These are phyloP conservation scores for Paraphaeosphaeria sporulosa DNA, from an alignment of 2,329 filamentous ascomycete genomes.

Conservation along the genomic window DNA sequence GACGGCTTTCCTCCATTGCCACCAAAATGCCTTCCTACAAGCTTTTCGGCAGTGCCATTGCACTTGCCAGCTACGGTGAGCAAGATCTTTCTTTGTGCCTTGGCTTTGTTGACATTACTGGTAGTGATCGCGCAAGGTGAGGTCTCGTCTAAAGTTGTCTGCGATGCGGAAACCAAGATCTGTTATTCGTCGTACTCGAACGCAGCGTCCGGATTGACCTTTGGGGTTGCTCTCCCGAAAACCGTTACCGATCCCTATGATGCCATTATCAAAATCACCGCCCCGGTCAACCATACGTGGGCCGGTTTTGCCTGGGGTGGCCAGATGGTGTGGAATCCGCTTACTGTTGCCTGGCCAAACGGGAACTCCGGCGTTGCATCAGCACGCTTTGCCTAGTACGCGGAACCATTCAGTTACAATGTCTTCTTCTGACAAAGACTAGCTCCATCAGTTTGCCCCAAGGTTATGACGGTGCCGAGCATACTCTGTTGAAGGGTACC, in stretches of 20 bases:
- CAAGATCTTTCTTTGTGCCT: neutral
- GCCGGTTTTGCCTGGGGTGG: slow-evolving; percentile 44
- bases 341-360: slow-evolving; percentile 43
- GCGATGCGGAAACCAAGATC: slow-evolving; percentile 41
- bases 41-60: slow-evolving; percentile 36
- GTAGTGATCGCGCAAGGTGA: slow-evolving; percentile 41
- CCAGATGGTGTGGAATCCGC: slow-evolving; percentile 43
- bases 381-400: slow-evolving; percentile 43
- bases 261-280: slow-evolving; percentile 40
- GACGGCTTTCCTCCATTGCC: slow-evolving; percentile 13
- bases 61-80: slow-evolving; percentile 37
- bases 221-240: slow-evolving; percentile 42
- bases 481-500: slow-evolving; percentile 40
- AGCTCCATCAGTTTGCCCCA: slow-evolving; percentile 37
- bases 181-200: slow-evolving; percentile 42
- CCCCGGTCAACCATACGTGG: slow-evolving; percentile 36
- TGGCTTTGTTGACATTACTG: slow-evolving; percentile 18
- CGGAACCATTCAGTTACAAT: neutral
- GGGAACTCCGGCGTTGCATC: slow-evolving; percentile 36
- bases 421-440: slow-evolving; percentile 23
- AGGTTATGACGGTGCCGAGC: slow-evolving; percentile 38
- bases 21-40: slow-evolving; percentile 38
- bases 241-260: slow-evolving; percentile 40
- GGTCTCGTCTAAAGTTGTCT: slow-evolving; percentile 37
- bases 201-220: slow-evolving; percentile 36